A percentile compares a stretch with the other conserved stretches of the same genome.
These are phyloP conservation scores for Dimargaris xerosporica DNA, from an alignment of 192 early-diverging fungal species.

Conservation along the genomic window DNA sequence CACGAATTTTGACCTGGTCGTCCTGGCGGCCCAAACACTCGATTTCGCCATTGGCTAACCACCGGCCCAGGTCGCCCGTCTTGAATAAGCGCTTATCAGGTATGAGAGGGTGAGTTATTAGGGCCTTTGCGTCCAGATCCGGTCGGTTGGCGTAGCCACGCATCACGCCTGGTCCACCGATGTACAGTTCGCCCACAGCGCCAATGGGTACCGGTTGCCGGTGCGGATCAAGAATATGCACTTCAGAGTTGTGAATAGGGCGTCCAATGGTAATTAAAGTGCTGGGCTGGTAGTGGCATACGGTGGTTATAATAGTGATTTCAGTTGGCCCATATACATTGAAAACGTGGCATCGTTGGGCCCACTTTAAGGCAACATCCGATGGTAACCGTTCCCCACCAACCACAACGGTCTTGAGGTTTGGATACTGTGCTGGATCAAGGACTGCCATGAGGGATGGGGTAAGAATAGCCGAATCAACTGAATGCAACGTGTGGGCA, in stretches of 20 bases:
- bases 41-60: background rate
- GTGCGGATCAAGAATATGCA: background rate
- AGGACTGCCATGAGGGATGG: background rate
- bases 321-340: conserved; percentile 6
- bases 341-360: background rate
- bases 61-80: conserved; percentile 2
- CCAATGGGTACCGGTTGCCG: background rate
- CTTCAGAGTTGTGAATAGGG: background rate
- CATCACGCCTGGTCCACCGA: background rate
- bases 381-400: background rate
- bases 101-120: background rate
- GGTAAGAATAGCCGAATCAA: background rate
- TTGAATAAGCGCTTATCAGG: background rate
- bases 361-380: background rate
- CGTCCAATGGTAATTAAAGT: background rate
- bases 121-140: background rate
- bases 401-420: background rate
- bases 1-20: conserved; percentile 1
- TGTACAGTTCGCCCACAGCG: background rate
- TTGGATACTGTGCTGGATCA: background rate
- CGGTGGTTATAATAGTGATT: background rate
- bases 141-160: conserved; percentile 3
- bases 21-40: background rate
- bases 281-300: background rate
- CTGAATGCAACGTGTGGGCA: background rate